Conservation (phyloP, 805 yeast species). For the Scheffersomyces coipomensis region DNA sequence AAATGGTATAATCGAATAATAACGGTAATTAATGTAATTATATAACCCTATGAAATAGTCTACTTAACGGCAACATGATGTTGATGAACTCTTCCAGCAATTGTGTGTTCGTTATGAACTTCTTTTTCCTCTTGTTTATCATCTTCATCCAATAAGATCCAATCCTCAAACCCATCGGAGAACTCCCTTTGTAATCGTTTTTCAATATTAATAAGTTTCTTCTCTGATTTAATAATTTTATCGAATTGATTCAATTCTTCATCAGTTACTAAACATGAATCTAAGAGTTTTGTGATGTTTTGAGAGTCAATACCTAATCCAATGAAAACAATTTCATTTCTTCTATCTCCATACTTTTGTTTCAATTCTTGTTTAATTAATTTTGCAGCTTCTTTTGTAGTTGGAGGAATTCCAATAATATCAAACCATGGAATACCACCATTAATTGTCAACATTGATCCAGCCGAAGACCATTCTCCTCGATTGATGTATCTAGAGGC, state of each 20-base stretch:
- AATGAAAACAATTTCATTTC: constrained; percentile 46
- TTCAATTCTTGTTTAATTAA: constrained; percentile 34
- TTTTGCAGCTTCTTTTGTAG: constrained; percentile 17
- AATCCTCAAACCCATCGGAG: constrained; percentile 45
- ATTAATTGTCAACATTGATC: constrained; percentile 37
- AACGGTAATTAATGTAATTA: not conserved
- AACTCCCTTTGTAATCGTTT: constrained; percentile 23
- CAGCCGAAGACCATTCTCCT: constrained; percentile 47
- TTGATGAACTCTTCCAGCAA: not conserved
- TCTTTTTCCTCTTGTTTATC: not conserved
- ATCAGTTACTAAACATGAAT: constrained; percentile 39
- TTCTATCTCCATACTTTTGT: constrained; percentile 41
- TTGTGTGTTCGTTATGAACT: too few relatives aligned
- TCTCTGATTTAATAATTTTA: constrained; percentile 20
- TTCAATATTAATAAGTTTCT: constrained; percentile 29
- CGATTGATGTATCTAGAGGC: constrained; percentile 39
- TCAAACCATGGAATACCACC: constrained; percentile 46
- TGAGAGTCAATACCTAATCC: constrained; percentile 33
- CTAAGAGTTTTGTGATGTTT: constrained; percentile 26
- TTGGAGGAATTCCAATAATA: constrained; percentile 30
- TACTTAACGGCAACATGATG: not conserved
- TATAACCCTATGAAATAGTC: too few relatives aligned
- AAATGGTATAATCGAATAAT: not conserved
- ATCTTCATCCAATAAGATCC: constrained; percentile 26
- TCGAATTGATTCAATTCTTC: constrained; percentile 30